Conservation (phyloP, 148 eudicot species). For the Heliosperma pusillum region DNA sequence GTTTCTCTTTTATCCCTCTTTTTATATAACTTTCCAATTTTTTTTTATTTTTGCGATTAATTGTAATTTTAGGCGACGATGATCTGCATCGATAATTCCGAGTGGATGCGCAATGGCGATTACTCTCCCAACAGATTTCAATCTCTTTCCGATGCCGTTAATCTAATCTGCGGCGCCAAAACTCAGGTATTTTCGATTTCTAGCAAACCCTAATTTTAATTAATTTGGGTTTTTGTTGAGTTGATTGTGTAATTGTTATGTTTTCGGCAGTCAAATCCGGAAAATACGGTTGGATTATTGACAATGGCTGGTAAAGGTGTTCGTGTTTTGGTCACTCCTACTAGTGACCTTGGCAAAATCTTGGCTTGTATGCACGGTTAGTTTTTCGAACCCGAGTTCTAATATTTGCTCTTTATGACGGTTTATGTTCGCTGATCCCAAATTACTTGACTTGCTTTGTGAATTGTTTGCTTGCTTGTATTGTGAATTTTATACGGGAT, state of each 20-base stretch:
- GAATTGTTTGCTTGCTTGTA: background rate
- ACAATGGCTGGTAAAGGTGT: constrained; percentile 99
- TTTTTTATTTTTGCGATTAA: too few species aligned
- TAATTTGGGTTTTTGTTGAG: background rate
- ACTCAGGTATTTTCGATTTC: constrained; percentile 56
- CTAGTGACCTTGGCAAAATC: constrained; percentile 94
- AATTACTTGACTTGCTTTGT: background rate
- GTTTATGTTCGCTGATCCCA: background rate
- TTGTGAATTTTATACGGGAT: background rate
- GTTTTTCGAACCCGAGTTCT: constrained; percentile 13
- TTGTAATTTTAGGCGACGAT: constrained; percentile 67
- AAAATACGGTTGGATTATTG: constrained; percentile 90
- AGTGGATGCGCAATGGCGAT: constrained; percentile 98
- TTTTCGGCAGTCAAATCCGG: constrained; percentile 77
- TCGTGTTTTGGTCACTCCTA: constrained; percentile 95
- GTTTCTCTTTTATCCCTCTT: constrained; percentile 6
- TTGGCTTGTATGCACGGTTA: constrained; percentile 97
- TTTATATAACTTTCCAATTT: background rate
- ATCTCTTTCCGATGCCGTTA: constrained; percentile 92
- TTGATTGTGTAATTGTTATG: background rate
- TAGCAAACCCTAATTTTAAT: background rate
- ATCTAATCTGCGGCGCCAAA: constrained; percentile 93
- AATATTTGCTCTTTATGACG: background rate
- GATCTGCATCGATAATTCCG: constrained; percentile 97
- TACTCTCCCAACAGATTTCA: constrained; percentile 78